Conservation (phyloP, 2,329 filamentous ascomycete genomes). For the Microsporum audouinii region DNA sequence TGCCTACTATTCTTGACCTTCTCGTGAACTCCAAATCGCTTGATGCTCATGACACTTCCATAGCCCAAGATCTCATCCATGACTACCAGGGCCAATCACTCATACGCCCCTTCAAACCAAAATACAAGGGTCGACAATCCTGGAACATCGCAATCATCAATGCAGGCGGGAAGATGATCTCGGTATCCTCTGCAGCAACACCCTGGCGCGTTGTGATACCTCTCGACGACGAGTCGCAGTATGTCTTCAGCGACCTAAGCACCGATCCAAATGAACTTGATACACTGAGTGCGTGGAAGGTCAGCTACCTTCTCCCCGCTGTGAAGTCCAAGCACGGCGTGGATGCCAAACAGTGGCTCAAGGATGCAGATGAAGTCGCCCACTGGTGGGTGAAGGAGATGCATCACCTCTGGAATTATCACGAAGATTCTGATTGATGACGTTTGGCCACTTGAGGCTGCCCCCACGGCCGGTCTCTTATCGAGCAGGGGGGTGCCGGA, state of each 20-base stretch:
- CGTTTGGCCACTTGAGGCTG: background rate
- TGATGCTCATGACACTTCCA: conserved; percentile 21
- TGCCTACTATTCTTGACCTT: conserved; percentile 39
- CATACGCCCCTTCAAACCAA: conserved; percentile 31
- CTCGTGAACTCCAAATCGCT: conserved; percentile 33
- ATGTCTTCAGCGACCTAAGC: conserved; percentile 27
- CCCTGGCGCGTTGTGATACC: conserved; percentile 60
- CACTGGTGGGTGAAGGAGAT: conserved; percentile 32
- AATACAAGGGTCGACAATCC: conserved; percentile 23
- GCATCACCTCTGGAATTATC: conserved; percentile 15
- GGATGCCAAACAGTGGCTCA: conserved; percentile 27
- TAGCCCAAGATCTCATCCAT: conserved; percentile 32
- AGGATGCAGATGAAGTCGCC: conserved; percentile 27
- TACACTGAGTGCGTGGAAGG: conserved; percentile 24
- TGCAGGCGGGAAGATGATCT: conserved; percentile 39
- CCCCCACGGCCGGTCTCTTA: background rate
- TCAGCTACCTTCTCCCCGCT: conserved; percentile 19
- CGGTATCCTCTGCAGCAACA: conserved; percentile 72
- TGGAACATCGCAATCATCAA: conserved; percentile 29
- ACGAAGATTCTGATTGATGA: background rate
- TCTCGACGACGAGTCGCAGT: conserved; percentile 60
- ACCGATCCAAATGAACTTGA: conserved; percentile 27
- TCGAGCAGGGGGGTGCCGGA: too few species aligned
- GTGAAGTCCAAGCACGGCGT: conserved; percentile 22
- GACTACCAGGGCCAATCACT: conserved; percentile 40